phyloP scores from a whole-genome alignment of 345 rosid genomes.

The Geranium brycei region DNA sequence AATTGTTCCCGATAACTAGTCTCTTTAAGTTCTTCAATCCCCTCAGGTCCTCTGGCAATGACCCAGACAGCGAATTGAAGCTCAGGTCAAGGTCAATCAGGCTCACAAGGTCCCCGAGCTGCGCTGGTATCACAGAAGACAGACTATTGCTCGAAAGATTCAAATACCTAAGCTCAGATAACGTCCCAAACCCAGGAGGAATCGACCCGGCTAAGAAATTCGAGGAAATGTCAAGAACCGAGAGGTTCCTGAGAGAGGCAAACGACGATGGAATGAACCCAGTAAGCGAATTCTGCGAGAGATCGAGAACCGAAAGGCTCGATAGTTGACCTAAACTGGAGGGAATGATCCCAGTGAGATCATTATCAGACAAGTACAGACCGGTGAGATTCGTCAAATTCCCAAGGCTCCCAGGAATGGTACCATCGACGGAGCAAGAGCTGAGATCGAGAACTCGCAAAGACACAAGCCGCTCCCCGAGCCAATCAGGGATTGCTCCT shows the following conservation, averaged over 20 bases:
- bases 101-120: conserved; percentile 52
- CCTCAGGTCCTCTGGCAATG: conserved; percentile 43
- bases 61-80: conserved; percentile 53
- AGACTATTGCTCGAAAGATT: conserved; percentile 68
- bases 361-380: conserved; percentile 53
- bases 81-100: conserved; percentile 77
- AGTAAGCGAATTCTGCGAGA: conserved; percentile 45
- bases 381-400: conserved; percentile 48
- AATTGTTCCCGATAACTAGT: conserved; percentile 44
- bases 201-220: conserved; percentile 54
- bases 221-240: conserved; percentile 58
- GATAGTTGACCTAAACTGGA: conserved; percentile 42
- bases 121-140: conserved; percentile 52
- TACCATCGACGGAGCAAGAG: conserved; percentile 49
- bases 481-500: conserved; percentile 68
- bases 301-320: conserved; percentile 48
- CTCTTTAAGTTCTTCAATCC: conserved; percentile 52
- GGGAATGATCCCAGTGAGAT: conserved; percentile 49
- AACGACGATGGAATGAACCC: conserved; percentile 65
- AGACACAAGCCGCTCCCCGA: conserved; percentile 40
- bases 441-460: conserved; percentile 81
- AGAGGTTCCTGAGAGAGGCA: conserved; percentile 39
- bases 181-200: conserved; percentile 44
- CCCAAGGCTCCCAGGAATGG: conserved; percentile 54
- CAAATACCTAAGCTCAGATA: conserved; percentile 41